These are phyloP conservation scores for Claviceps digitariae DNA, from an alignment of 2,329 filamentous ascomycete species.

Conservation along the genomic window DNA sequence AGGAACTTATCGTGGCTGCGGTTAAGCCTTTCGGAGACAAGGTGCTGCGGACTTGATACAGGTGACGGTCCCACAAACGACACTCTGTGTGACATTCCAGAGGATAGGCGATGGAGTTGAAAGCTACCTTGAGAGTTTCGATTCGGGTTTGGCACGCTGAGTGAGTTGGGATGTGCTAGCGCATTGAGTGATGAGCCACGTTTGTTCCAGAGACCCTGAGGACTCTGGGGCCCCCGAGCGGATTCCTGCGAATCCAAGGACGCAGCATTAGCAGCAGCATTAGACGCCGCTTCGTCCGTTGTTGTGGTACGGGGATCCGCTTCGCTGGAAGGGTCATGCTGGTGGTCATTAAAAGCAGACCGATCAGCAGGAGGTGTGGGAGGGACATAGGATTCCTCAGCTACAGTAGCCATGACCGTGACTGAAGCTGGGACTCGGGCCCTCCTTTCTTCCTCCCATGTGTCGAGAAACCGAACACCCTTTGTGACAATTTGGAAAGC, in stretches of 20 bases:
- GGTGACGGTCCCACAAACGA: conserved; percentile 60
- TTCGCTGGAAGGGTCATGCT: conserved; percentile 18
- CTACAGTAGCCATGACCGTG: conserved; percentile 45
- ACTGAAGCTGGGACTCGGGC: conserved; percentile 38
- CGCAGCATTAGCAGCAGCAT: conserved; percentile 17
- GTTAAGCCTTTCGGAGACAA: conserved; percentile 73
- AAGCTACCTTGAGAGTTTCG: conserved; percentile 24
- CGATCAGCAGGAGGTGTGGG: conserved; percentile 51
- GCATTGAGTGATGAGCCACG: conserved; percentile 33
- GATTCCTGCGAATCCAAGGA: conserved; percentile 23
- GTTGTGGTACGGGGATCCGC: conserved; percentile 25
- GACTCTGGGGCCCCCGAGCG: conserved; percentile 19
- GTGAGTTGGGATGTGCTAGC: conserved; percentile 14
- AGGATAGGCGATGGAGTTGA: conserved; percentile 33
- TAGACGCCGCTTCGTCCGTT: conserved; percentile 16
- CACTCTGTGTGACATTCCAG: conserved; percentile 55
- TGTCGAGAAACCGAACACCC: conserved; percentile 78
- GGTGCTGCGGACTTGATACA: conserved; percentile 48
- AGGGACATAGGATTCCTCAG: conserved; percentile 44
- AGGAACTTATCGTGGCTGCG: conserved; percentile 77
- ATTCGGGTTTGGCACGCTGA: conserved; percentile 16
- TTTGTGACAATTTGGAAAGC: conserved; percentile 91
- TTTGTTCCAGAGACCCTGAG: conserved; percentile 25
- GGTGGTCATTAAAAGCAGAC: conserved; percentile 31
- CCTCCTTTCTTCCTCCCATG: conserved; percentile 55